Evolutionary conservation across 257 asterid species (phyloP), one percentile per base, ranked within the genome.

Genomic region (Asclepias syriaca): DNA sequence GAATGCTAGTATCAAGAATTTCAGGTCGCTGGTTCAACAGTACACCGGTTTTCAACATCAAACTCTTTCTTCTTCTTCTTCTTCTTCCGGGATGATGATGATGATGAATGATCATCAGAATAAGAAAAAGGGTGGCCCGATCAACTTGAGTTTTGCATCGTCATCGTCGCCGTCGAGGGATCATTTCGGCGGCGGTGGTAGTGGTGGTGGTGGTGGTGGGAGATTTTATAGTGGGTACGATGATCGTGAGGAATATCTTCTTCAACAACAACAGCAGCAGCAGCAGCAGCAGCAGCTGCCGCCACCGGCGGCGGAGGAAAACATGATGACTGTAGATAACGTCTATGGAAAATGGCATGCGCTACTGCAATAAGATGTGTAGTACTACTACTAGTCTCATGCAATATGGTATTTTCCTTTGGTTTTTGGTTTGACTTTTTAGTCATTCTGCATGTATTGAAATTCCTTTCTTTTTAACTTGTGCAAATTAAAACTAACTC

Each of bases 1-100:
- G 5, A 89, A 82, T 66, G 87, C 92, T 0, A 85, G 81, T 76
- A 79, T 80, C 69, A 69, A 77, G 51, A 80, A 89, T 68, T 89
- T 89, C 65, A 77, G 96, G 57, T 73, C 87, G 14, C 63, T 87
- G 55, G 96, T 89, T 60, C 96, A 89, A 80, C 87, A 87, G 72
- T 84, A 87, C 60, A 89, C 92, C 2, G 96, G 92, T 27, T 77
- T 85, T 81, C 85, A 53, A 14, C 55, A 51, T 3, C 57, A 81
- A 64, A 69, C 46, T 66, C 29, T 65, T 1, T 15, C n/a, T 54
- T 12, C 61, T 18, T 66, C 73, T 18, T 51, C 74, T 4, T 29
- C 34, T 29, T 29, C 34, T 2, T 24, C 27, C 27, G 27, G 27
- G 27, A 0, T 29, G 34, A 34, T 34, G 39, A 34, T 34, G 1